Base-by-base conservation (phyloP, 352 stramenopile species). In the Globisporangium camurandrum region DNA sequence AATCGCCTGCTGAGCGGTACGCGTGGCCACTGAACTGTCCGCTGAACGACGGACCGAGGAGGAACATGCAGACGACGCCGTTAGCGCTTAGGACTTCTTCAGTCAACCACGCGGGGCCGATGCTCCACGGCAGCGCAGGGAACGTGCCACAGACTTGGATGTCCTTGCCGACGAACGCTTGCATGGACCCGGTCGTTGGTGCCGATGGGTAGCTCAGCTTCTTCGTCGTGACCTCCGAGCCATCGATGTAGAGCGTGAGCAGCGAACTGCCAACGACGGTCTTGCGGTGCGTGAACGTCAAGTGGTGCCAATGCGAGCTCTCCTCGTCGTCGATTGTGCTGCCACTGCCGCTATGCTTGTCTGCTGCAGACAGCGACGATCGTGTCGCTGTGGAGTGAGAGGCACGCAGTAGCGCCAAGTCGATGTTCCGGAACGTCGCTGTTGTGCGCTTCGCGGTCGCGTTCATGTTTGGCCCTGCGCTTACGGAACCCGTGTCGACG, bases 171-270 rank as follows among this genome's bases (percentile, higher is more conserved):
- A 92, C 37, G 33, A 86, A 89, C 2, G 70, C 71, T 55, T 87
- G 81, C 48, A 86, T 69, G 1, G 54, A 60, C 3, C 72, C 71
- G 1, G 53, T 37, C 6, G 67, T 55, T 8, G 75, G 60, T 17
- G 76, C 52, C 3, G 75, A 83, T 5, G 81, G 81, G 31, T 76
- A 92, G 12, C 60, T 71, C 3, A 92, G 53, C 33, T 90, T 92
- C 47, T 88, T 90, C 2, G 78, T 83, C 23, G 66, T 65, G 12
- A 90, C 56, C 61, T 92, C 81, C 1, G 58, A 61, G 9, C 81
- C 81, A 47, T 92, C 81, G 44, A 92, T 77, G 36, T 77, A 92
- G 0, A 90, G 57, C 3, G 75, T 85, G n/a, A 87, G 49, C 17
- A 77, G 52, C 1, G 81, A 92, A 23, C 69, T 92, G 1, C 81